Evolutionary conservation across 2,329 filamentous ascomycete genomes (phyloP).

Genomic region (Aphanoascus verrucosus): DNA sequence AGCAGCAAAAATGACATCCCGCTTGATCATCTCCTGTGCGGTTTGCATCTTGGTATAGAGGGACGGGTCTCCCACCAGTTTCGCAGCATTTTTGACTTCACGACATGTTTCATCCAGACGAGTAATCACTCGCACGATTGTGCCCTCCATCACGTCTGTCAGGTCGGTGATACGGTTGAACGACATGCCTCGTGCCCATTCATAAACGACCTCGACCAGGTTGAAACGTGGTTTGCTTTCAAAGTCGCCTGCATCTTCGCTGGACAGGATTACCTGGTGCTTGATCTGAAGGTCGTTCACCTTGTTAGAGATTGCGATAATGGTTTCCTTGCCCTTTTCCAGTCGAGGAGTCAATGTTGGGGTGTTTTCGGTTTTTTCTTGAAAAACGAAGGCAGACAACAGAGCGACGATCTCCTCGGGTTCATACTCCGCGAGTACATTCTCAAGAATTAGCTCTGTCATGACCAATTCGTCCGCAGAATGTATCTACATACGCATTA

Average conservation of each 20-base stretch:
- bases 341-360: slow-evolving; percentile 74
- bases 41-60: slow-evolving; percentile 94
- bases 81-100: slow-evolving; percentile 92
- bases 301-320: slow-evolving; percentile 82
- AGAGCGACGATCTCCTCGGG: slow-evolving; percentile 93
- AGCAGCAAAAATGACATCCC: slow-evolving; percentile 84
- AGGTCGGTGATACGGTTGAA: slow-evolving; percentile 96
- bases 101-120: slow-evolving; percentile 89
- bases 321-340: slow-evolving; percentile 70
- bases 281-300: slow-evolving; percentile 82
- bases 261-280: slow-evolving; percentile 82
- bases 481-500: slow-evolving; percentile 52
- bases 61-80: slow-evolving; percentile 87
- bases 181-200: slow-evolving; percentile 95
- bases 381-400: slow-evolving; percentile 90
- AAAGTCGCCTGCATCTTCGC: slow-evolving; percentile 88
- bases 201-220: slow-evolving; percentile 93
- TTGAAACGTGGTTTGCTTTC: slow-evolving; percentile 79
- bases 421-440: slow-evolving; percentile 88
- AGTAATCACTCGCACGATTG: slow-evolving; percentile 90
- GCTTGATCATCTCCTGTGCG: slow-evolving; percentile 94
- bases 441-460: slow-evolving; percentile 92
- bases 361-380: slow-evolving; percentile 80
- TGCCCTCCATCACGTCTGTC: slow-evolving; percentile 93
- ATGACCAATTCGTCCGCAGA: slow-evolving; percentile 93